phyloP scores from a whole-genome alignment of 805 yeast species.

The Schizosaccharomyces japonicus region DNA sequence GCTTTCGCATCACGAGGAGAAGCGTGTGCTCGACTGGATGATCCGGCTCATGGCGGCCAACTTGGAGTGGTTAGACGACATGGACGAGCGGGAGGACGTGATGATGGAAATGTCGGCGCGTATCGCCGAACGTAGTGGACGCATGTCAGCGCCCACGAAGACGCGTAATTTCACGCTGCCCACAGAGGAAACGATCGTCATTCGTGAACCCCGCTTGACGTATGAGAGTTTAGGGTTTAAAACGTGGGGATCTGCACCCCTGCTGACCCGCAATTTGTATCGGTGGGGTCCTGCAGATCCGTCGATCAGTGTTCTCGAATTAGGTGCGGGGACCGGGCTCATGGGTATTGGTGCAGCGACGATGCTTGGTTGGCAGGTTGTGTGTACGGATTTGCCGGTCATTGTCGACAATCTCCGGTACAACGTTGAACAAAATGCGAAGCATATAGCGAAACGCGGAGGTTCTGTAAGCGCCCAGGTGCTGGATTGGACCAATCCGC shows the following conservation, averaged over 20 bases:
- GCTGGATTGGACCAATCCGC: conserved; percentile 4
- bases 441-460: background rate
- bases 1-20: background rate
- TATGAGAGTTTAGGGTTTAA: conserved; percentile 67
- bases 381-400: conserved; percentile 54
- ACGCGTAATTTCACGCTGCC: conserved; percentile 26
- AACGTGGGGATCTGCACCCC: conserved; percentile 65
- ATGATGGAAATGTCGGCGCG: conserved; percentile 35
- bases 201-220: conserved; percentile 65
- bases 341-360: conserved; percentile 44
- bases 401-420: conserved; percentile 40
- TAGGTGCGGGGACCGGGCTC: conserved; percentile 85
- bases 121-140: conserved; percentile 57
- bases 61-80: conserved; percentile 23
- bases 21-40: conserved; percentile 14
- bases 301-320: conserved; percentile 23
- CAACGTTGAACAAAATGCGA: conserved; percentile 30
- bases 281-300: background rate
- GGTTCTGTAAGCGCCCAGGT: background rate
- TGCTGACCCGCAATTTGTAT: conserved; percentile 6
- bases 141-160: conserved; percentile 55
- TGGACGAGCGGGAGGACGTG: conserved; percentile 18
- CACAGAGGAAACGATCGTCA: conserved; percentile 18
- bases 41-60: conserved; percentile 14
- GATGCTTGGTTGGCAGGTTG: conserved; percentile 24